Base-by-base conservation (phyloP, 163 green algal genomes). In the Chlorella variabilis region DNA sequence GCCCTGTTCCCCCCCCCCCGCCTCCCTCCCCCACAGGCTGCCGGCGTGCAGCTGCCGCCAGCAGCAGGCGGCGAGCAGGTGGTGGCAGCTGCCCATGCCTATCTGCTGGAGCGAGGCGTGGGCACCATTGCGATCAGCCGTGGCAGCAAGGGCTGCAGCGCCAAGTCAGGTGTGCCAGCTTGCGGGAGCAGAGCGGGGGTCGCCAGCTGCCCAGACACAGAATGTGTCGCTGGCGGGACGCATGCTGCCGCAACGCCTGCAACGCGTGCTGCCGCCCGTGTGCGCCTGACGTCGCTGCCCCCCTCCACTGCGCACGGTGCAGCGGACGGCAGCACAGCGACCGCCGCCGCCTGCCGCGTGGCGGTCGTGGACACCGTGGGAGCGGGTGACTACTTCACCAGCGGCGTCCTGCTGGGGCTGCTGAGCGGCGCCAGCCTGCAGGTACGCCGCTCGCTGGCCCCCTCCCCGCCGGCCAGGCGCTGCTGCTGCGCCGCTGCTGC, bases 321-420 rank as follows among this genome's bases (percentile, higher is more conserved):
- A 48, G 65, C 75, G 13, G 29, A 54, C 18, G 21, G 48, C 21
- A 7, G 33, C 39, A 31, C 29, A 6, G 42, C 54, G 34, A n/a
- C 21, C 3, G 23, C 71, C 2, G 23, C 71, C 18, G 80, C 66
- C 15, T 56, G 15, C 48, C 67, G 58, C 3, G 90, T 94, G 27
- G 34, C 81, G 15, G 89, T 97, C 2, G 87, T 90, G 15, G 95
- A 98, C 88, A 98, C 95, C 4, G 88, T 97, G 17, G 94, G 94
- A 1, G 94, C 95, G 3, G 95, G 95, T 0, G 95, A 98, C 85
- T 88, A 84, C 80, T 98, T 98, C 86, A 93, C 89, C 11, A 90
- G 89, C 3, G 94, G 93, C 15, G 96, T 95, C 71, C 84, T 98
- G 48, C 85, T 88, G 27, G 93, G 88, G 4, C 89, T 90, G 56